Evolutionary conservation across 2,329 filamentous ascomycete species (phyloP), one percentile per base, ranked within the genome.

Genomic region (Sordariomycetes sp.): DNA sequence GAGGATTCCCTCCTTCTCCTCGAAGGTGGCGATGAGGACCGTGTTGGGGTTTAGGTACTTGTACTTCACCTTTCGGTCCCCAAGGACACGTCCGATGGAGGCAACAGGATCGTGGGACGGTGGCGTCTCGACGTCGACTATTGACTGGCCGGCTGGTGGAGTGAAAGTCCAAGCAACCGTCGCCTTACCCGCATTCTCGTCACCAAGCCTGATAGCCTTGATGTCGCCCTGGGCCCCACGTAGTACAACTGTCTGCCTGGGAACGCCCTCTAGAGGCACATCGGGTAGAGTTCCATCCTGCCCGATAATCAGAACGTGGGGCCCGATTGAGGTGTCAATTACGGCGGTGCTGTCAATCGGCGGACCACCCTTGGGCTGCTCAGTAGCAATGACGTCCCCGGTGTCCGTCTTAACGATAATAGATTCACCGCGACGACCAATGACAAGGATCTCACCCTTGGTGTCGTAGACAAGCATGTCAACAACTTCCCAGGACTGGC

Each of bases 41-140:
- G 89, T 80, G 70, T 95, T 96, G 0, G 89, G 84, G 72, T 95
- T 96, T 48, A 99, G 74, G 68, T 97, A 97, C 73, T 99, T 99
- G 81, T 99, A 99, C 61, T 92, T 81, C 53, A 99, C 94, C n/a
- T 85, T 85, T 51, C 94, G 83, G 65, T 99, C 87, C 28, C 90
- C 91, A 24, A 99, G 80, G 1, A 97, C 94, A 59, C 89, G 90
- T 10, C 94, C 94, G 63, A 99, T 96, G 0, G 94, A 97, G 2
- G 94, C 92, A 53, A 97, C 85, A 0, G 90, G 90, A 64, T 99
- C 91, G 62, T 92, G 86, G 2, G 79, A 67, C 10, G 89, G 84
- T 53, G 85, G 80, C 20, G 84, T 78, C 2, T 84, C 85, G 45
- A 94, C 76, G 52, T 79, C 74, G 7, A 85, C 74, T 57, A 97